Conservation (phyloP, 1,284 basidiomycete species). For the Albatrellus sp. region DNA sequence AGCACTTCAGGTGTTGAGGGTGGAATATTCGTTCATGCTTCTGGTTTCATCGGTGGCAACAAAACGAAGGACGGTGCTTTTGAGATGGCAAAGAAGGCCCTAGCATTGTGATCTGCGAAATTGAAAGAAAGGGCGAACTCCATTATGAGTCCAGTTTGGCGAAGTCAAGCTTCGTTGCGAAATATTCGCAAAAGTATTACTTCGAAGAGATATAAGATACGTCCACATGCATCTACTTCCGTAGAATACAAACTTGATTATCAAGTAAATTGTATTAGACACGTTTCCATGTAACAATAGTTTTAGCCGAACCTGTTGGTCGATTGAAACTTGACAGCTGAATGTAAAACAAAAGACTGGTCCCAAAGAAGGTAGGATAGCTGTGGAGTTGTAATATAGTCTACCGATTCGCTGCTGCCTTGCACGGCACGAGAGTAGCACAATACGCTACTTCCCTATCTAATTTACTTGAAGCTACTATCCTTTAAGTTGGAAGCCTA, state of each 20-base stretch:
- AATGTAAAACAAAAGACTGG: no score
- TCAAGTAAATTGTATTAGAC: slow-evolving; percentile 35
- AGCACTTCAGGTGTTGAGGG: slow-evolving; percentile 69
- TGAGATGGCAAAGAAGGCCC: slow-evolving; percentile 66
- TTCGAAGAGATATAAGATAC: slow-evolving; percentile 35
- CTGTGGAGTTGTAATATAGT: no score
- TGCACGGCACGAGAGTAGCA: no score
- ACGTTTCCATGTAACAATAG: neutral
- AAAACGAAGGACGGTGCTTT: slow-evolving; percentile 83
- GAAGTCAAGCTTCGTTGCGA: slow-evolving; percentile 3
- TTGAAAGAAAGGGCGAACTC: neutral
- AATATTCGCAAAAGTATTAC: slow-evolving; percentile 23
- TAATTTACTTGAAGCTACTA: no score
- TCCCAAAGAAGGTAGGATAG: no score
- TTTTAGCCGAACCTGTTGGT: no score
- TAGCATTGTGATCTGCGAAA: slow-evolving; percentile 26
- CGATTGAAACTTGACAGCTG: no score
- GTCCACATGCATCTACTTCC: slow-evolving; percentile 46
- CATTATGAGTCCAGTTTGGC: no score
- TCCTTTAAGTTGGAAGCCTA: no score
- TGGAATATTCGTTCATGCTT: slow-evolving; percentile 88
- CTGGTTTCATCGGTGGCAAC: slow-evolving; percentile 96
- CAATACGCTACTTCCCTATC: no score
- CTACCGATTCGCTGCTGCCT: no score
- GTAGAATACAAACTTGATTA: slow-evolving; percentile 35